Conservation (phyloP, 768 basidiomycete species). For the Tricholoma sp. region DNA sequence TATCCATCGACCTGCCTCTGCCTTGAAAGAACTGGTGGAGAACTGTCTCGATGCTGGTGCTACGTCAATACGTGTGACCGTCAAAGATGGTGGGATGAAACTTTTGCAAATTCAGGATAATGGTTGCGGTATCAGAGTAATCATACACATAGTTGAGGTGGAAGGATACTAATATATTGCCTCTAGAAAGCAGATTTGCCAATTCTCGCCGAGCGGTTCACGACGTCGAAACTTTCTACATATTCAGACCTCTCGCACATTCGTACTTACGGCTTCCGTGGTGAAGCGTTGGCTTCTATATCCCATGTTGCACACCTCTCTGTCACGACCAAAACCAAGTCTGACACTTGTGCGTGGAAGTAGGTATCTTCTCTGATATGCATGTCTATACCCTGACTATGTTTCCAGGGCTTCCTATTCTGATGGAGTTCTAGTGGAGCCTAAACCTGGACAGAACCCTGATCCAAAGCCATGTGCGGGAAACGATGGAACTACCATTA, state of each 20-base stretch:
- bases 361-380: constrained; percentile 34
- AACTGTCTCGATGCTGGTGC: constrained; percentile 93
- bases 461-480: constrained; percentile 91
- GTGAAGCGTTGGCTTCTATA: constrained; percentile 94
- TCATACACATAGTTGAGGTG: constrained; percentile 2
- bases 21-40: constrained; percentile 93
- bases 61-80: constrained; percentile 78
- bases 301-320: constrained; percentile 89
- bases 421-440: constrained; percentile 68
- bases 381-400: constrained; percentile 1
- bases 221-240: constrained; percentile 85
- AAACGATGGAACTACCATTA: constrained; percentile 90
- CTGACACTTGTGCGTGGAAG: constrained; percentile 89
- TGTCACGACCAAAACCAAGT: constrained; percentile 85
- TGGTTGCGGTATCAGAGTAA: constrained; percentile 87
- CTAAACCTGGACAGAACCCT: constrained; percentile 63
- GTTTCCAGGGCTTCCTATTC: constrained; percentile 70
- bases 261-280: constrained; percentile 92
- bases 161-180: too few relatives aligned
- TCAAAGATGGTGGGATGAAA: constrained; percentile 96
- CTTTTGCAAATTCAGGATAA: constrained; percentile 95
- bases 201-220: constrained; percentile 90
- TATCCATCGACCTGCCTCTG: constrained; percentile 75
- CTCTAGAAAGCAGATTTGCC: constrained; percentile 80
- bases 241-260: constrained; percentile 86